Base-by-base conservation (phyloP, 2,329 filamentous ascomycete genomes). In the Apiospora saccharicola region DNA sequence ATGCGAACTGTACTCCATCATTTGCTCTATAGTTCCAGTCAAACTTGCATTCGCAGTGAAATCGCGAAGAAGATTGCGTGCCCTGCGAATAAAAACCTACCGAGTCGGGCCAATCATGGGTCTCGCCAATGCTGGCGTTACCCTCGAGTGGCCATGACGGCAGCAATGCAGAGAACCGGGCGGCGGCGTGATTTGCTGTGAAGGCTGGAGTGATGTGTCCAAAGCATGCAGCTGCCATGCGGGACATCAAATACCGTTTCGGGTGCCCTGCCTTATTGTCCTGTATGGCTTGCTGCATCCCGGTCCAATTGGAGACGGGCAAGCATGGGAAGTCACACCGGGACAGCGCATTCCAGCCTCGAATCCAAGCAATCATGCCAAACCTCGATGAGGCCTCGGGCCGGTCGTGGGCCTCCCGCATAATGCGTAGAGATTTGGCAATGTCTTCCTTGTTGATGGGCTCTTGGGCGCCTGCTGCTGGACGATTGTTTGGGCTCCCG, bases 371-470 rank as follows among this genome's bases (percentile, higher is more conserved):
- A 64, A 64, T 64, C 57, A 41, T 41, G 10, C 8, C 2, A 41
- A 22, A 34, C 22, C 57, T 41, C 57, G 30, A 41, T 64, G 57
- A 64, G 3, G 34, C 57, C 57, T 24, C 34, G 34, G 34, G 19
- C 57, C 57, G 57, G 10, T 41, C 57, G 57, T 64, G 57, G 57
- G 57, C 57, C 57, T 64, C 57, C 57, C 19, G 57, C 57, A 64
- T 41, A 22, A 64, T n/a, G n/a, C 34, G 34, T 37, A 41, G 30
- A 61, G 57, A 4, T 10, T 24, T 64, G 34, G 34, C 37, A 19
- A 64, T 24, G 24, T n/a, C 57, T n/a, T 64, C 34, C 34, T 10
- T 6, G 34, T 64, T 19, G 13, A 14, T 64, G 34, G 19, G 10
- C 41, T 64, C 30, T 64, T 41, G n/a, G 57, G 12, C 41, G 10